Base-by-base conservation (phyloP, 495 filamentous ascomycete genomes). In the Hypomontagnella submonticulosa region DNA sequence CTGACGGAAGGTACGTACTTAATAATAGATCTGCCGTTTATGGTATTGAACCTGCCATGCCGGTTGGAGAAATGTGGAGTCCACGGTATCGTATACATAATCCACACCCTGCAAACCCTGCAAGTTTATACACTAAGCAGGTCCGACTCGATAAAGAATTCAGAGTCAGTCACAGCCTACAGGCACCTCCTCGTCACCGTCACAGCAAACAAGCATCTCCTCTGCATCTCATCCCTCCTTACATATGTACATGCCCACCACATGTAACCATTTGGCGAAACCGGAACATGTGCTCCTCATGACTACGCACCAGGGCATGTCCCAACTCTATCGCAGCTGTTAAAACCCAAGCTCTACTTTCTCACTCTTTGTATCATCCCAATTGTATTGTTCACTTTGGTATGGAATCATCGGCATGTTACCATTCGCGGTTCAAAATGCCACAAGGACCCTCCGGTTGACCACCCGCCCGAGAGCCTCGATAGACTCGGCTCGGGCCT, bases 341-440 rank as follows among this genome's bases (percentile, higher is more conserved):
- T 42, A 36, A 16, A 19, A 43, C 38, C 11, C 47, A 46, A 44
- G 46, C 44, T 19, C 13, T 16, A 8, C 16, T 43, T 36, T 27
- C 38, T 41, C 5, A 19, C 9, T 40, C 23, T 36, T 33, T 52
- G 33, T 53, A 46, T 42, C 30, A 18, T 30, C 9, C 8, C n/a
- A 16, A 27, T 43, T 42, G 36, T 32, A 60, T 43, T n/a, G 36
- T 56, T 57, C 61, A 56, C 19, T 65, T 38, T 71, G 71, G 80
- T 64, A 81, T 83, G 80, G 79, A 79, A 80, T 52, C 59, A 67
- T 70, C 77, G 77, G 79, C 63, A 83, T 83, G 81, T 74, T 75
- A 65, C 74, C 71, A 66, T 59, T 76, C 71, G 73, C 71, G 73
- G 71, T 80, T 71, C 77, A 73, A 57, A 72, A 78, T 77, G 79